These are phyloP conservation scores for Schoenoplectus tabernaemontani DNA, from an alignment of 202 grass and related monocot species.

Conservation along the genomic window DNA sequence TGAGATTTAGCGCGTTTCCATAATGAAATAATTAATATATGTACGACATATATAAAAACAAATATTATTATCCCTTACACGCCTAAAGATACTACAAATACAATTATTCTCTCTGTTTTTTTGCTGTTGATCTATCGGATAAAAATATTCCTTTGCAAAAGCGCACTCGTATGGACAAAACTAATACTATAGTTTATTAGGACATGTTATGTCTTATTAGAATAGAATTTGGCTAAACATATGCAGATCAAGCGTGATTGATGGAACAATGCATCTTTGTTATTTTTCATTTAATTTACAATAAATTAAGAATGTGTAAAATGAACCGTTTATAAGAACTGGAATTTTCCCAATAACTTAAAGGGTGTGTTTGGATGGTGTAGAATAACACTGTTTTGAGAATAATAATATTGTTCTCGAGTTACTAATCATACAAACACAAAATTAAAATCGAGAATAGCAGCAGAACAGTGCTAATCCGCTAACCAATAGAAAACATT, in stretches of 20 bases:
- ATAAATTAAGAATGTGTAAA: not conserved
- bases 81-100: not conserved
- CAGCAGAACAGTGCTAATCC: too few relatives aligned
- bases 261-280: not conserved
- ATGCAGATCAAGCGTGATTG: too few relatives aligned
- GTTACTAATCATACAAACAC: too few relatives aligned
- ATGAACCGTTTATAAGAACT: not conserved
- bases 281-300: not conserved
- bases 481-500: too few relatives aligned
- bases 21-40: not conserved
- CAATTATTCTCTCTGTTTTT: not conserved
- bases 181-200: not conserved
- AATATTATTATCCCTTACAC: not conserved
- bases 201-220: conserved; percentile 4
- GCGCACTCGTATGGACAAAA: not conserved
- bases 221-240: not conserved
- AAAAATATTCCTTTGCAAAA: not conserved
- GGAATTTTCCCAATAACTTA: not conserved
- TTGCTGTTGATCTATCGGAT: not conserved
- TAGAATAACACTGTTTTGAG: too few relatives aligned
- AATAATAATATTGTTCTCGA: too few relatives aligned
- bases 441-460: too few relatives aligned
- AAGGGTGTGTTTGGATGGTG: too few relatives aligned
- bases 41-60: not conserved
- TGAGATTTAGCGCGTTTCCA: not conserved